Conservation (phyloP, 345 rosid genomes). For the Pseudoturritis turrita region DNA sequence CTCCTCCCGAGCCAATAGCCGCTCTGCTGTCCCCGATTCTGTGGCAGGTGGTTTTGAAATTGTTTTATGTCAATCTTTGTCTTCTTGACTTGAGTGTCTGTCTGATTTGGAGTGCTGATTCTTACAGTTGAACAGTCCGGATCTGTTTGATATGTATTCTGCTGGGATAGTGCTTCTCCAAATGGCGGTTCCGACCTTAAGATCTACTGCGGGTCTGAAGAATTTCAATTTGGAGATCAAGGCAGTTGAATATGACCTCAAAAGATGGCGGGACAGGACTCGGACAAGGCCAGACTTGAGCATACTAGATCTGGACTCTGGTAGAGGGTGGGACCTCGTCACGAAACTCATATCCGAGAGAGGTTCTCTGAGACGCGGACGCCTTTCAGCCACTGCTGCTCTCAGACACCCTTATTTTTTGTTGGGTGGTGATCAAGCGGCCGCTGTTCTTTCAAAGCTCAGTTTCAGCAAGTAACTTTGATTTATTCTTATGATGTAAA, state of each 20-base stretch:
- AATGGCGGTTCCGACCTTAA: constrained; percentile 81
- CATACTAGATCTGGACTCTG: constrained; percentile 82
- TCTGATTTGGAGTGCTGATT: constrained; percentile 10
- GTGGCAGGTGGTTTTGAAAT: constrained; percentile 59
- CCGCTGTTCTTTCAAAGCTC: constrained; percentile 74
- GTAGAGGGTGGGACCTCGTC: constrained; percentile 97
- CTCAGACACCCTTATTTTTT: constrained; percentile 91
- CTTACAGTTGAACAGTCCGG: constrained; percentile 88
- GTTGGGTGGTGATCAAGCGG: constrained; percentile 91
- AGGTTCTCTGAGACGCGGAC: constrained; percentile 71
- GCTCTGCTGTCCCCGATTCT: constrained; percentile 84
- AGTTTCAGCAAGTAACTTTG: constrained; percentile 51
- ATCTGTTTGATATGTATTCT: constrained; percentile 86
- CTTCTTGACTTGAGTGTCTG: not conserved
- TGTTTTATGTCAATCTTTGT: not conserved
- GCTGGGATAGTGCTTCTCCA: constrained; percentile 88
- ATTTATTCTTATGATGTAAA: constrained; percentile 6
- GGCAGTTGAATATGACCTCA: constrained; percentile 52
- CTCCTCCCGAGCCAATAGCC: constrained; percentile 93
- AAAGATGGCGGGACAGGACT: constrained; percentile 66
- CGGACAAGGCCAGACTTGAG: constrained; percentile 71
- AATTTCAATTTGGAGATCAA: constrained; percentile 77
- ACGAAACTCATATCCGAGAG: constrained; percentile 78
- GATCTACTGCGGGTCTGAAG: constrained; percentile 67
- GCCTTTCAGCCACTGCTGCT: constrained; percentile 90